These are phyloP conservation scores for Chaetomium olivaceum DNA, from an alignment of 2,329 filamentous ascomycete genomes.

Conservation along the genomic window DNA sequence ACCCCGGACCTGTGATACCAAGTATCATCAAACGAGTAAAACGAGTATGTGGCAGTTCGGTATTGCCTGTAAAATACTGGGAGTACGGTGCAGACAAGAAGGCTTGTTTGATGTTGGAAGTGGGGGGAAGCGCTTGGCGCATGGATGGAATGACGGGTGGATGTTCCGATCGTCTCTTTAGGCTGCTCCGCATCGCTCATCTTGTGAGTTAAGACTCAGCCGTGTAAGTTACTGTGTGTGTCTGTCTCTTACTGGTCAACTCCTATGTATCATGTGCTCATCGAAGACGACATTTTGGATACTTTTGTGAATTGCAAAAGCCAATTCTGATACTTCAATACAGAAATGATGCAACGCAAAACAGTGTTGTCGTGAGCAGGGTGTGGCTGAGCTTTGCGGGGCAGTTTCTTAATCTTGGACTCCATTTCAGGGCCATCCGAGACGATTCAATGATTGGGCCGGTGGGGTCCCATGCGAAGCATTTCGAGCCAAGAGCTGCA, in stretches of 20 bases:
- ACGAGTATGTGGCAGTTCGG: neutral
- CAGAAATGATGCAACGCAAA: neutral
- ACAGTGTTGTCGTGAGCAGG: neutral
- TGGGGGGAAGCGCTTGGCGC: neutral
- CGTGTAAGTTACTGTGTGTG: neutral
- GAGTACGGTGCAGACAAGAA: neutral
- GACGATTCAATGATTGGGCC: conserved; percentile 4
- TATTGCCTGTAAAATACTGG: too few relatives aligned
- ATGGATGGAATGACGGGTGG: conserved; percentile 11
- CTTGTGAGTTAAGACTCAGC: neutral
- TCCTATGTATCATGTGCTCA: neutral
- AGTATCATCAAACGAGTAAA: neutral
- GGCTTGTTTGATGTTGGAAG: neutral
- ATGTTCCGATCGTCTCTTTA: conserved; percentile 16
- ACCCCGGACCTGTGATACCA: too few relatives aligned
- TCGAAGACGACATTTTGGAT: neutral
- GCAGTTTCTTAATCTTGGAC: conserved; percentile 1
- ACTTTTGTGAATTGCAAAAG: too few relatives aligned
- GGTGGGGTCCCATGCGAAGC: conserved; percentile 5
- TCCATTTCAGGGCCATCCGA: neutral
- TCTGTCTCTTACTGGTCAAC: neutral
- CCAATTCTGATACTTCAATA: too few relatives aligned
- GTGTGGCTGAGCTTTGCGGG: conserved; percentile 11
- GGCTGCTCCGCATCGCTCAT: conserved; percentile 5
- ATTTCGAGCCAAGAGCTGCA: conserved; percentile 9